Base-by-base conservation (phyloP, 306 rosid genomes). In the Datisca glomerata region DNA sequence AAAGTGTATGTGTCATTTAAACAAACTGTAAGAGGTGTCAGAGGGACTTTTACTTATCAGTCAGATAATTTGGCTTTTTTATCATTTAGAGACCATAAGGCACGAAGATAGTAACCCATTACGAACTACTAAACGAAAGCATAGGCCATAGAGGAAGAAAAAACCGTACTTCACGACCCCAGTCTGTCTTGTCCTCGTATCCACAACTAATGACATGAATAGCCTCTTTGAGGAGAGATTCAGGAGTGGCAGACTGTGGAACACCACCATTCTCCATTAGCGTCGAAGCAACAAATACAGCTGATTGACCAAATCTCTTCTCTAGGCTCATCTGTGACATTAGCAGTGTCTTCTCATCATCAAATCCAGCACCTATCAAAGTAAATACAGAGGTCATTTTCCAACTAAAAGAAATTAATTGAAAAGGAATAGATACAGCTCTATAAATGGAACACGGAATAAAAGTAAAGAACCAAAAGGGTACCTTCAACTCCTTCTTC, bases 161-260 rank as follows among this genome's bases (percentile, higher is more conserved):
- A 45, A 38, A 49, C 5, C 65, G 9, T 48, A 84, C 98, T 84
- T 91, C 98, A 21, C 28, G 17, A 55, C 98, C 98, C 98, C 98
- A 91, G 46, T 91, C 98, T 19, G 85, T 41, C 65, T 75, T 85
- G 72, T 91, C 98, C 69, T 91, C 98, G 4, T 91, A 91, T 9
- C 96, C 98, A 55, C 98, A 91, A 64, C 98, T 91, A 64, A 91
- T 91, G 60, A 91, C 98, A 63, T 91, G 98, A 62, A 91, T 84
- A 12, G 98, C 98, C 61, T 91, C 98, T 70, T 84, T 91, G 23
- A 91, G 94, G 45, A 91, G 98, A 51, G 76, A 78, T 55, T 91
- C 98, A 0, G 98, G 92, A 24, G 92, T 84, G 4, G 96, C 94
- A 39, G 96, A 80, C 63, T 91, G 87, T 50, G 98, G 98, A 47